Percentiles rank a stretch among this genome's conserved stretches.
Conservation (phyloP, 495 filamentous ascomycete genomes). For the Extremus antarcticus region DNA sequence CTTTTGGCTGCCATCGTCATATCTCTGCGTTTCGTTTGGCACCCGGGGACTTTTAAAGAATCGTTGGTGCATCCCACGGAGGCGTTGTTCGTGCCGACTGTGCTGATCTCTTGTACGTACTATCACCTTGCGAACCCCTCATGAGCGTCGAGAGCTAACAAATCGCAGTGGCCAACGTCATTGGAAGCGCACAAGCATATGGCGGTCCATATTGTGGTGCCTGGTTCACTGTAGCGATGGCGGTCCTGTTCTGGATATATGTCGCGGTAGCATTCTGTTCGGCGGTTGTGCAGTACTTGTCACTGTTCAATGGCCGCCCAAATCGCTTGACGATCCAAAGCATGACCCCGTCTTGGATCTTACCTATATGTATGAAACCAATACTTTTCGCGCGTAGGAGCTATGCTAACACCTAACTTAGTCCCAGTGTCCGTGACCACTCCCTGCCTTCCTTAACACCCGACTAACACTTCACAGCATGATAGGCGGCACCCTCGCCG, state of each 20-base stretch:
- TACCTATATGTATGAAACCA: conserved; percentile 38
- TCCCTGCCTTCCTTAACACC: not conserved
- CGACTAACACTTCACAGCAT: conserved; percentile 20
- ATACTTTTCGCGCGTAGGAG: too few species aligned
- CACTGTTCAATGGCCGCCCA: conserved; percentile 36
- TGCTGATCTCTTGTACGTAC: conserved; percentile 10
- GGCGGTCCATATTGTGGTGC: conserved; percentile 19
- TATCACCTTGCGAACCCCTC: too few species aligned
- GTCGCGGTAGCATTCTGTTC: conserved; percentile 32
- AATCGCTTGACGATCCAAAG: conserved; percentile 30
- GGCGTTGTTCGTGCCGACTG: conserved; percentile 10
- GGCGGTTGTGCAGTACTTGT: conserved; percentile 39
- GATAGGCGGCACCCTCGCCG: conserved; percentile 41
- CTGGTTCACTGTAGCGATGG: conserved; percentile 33
- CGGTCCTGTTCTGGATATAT: conserved; percentile 43
- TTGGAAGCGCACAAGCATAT: conserved; percentile 17
- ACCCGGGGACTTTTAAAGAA: not conserved
- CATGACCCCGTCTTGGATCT: conserved; percentile 42
- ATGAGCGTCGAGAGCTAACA: too few species aligned
- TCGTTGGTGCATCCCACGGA: conserved; percentile 22
- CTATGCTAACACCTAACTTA: too few species aligned
- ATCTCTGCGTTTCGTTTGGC: conserved; percentile 25
- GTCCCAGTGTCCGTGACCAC: not conserved
- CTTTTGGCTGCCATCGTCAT: conserved; percentile 40
- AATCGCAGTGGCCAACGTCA: conserved; percentile 5